These are phyloP conservation scores for Antitrichia curtipendula DNA, from an alignment of 225 moss, liverwort and hornwort genomes.

Conservation along the genomic window DNA sequence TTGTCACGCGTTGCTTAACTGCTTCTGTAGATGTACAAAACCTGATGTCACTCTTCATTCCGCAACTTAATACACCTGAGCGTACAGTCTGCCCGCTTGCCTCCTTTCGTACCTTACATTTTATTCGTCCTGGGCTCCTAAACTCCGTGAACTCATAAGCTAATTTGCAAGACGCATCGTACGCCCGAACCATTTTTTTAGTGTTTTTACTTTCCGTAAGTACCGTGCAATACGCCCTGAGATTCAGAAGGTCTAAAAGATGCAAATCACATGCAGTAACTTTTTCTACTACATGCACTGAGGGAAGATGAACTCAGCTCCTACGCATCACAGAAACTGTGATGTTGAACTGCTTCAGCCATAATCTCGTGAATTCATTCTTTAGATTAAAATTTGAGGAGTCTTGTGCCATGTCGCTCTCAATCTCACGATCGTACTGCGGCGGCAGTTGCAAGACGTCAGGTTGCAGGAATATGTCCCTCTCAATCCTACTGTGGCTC, in stretches of 20 bases:
- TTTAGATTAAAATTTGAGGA: background rate
- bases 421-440: background rate
- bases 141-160: background rate
- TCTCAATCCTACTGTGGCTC: background rate
- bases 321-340: background rate
- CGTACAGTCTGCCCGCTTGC: background rate
- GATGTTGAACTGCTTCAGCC: background rate
- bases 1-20: conserved; percentile 6
- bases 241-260: background rate
- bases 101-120: background rate
- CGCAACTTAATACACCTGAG: background rate
- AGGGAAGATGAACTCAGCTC: background rate
- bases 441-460: background rate
- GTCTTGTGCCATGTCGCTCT: background rate
- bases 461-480: background rate
- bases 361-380: background rate
- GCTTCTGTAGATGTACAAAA: background rate
- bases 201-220: background rate
- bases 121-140: background rate
- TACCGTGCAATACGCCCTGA: background rate
- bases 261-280: background rate
- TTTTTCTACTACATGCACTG: background rate
- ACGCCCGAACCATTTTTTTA: background rate
- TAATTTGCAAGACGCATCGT: background rate
- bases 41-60: background rate